Base-by-base conservation (phyloP, 257 asterid species). In the Nicotiana benthamiana region DNA sequence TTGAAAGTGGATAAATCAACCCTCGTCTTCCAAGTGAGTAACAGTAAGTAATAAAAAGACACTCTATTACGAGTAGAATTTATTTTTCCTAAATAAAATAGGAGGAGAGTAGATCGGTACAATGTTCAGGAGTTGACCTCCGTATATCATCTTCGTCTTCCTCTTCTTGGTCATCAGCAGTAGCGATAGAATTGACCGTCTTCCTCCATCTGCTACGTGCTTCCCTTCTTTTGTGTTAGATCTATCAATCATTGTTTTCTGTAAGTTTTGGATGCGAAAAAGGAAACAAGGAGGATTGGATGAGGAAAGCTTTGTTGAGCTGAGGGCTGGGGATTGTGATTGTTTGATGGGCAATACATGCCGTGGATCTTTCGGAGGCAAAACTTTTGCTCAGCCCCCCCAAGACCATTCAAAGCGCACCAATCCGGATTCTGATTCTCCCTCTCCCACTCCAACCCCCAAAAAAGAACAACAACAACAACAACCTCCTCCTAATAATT, bases 271-370 rank as follows among this genome's bases (percentile, higher is more conserved):
- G 46, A 36, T 36, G 46, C 46, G 46, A 36, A 36, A 40, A 40
- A 8, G 46, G 46, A 72, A 52, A 75, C 56, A 60, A 30, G 7
- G 10, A 28, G 75, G 52, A 80, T 67, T 63, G 76, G 89, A 83
- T 79, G 88, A 83, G 78, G 82, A 79, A 76, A 66, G 53, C 52
- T 66, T 78, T 48, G 40, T 24, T 34, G 57, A 53, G 40, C 27
- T 52, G 84, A 79, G 84, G 11, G 57, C 77, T 68, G 77, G 89
- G 76, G 13, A 76, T 53, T 84, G 85, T 79, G 79, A 82, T 84
- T 84, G 96, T 89, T 94, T 93, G 84, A 94, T 94, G 98, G 98
- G 98, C 95, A 94, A 94, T 84, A 89, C 97, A 92, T 94, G 98
- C 97, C 97, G 98, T 79, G 97, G 97, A 84, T 92, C 95, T 90